A percentile compares a stretch with the other conserved stretches of the same genome.
Evolutionary conservation across 257 asterid species (phyloP).

Genomic region (Anisodus tanguticus): DNA sequence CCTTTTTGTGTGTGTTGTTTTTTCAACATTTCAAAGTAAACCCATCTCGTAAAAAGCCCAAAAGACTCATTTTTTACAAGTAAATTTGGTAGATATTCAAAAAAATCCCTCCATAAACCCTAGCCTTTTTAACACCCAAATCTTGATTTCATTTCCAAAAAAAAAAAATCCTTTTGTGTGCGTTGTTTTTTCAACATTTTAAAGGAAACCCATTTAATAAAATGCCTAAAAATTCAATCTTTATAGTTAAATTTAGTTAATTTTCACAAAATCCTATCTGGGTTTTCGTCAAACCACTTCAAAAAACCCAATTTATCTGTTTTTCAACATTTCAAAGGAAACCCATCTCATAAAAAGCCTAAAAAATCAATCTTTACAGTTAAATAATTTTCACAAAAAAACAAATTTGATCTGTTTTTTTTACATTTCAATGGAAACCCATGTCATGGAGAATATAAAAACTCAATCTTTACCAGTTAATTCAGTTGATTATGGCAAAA

Average conservation of each 20-base stretch:
- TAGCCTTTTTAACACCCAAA: background rate
- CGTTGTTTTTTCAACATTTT: constrained; percentile 39
- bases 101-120: background rate
- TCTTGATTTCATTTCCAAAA: constrained; percentile 26
- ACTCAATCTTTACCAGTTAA: constrained; percentile 25
- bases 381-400: constrained; percentile 4
- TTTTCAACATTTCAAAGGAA: constrained; percentile 31
- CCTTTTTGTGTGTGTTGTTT: too few species aligned
- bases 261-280: background rate
- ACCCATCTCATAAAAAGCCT: background rate
- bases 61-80: constrained; percentile 29
- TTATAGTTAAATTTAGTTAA: background rate
- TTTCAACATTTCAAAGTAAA: too few species aligned
- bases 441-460: background rate
- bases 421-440: constrained; percentile 36
- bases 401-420: too few species aligned
- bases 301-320: too few species aligned
- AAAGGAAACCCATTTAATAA: background rate
- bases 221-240: constrained; percentile 28
- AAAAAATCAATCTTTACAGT: constrained; percentile 30
- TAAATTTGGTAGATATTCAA: constrained; percentile 14
- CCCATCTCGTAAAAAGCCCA: too few species aligned
- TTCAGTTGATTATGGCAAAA: constrained; percentile 34
- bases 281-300: too few species aligned
- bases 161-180: background rate